These are phyloP conservation scores for Ichthyophthirius multifiliis DNA, from an alignment of 169 alveolate species.

Conservation along the genomic window DNA sequence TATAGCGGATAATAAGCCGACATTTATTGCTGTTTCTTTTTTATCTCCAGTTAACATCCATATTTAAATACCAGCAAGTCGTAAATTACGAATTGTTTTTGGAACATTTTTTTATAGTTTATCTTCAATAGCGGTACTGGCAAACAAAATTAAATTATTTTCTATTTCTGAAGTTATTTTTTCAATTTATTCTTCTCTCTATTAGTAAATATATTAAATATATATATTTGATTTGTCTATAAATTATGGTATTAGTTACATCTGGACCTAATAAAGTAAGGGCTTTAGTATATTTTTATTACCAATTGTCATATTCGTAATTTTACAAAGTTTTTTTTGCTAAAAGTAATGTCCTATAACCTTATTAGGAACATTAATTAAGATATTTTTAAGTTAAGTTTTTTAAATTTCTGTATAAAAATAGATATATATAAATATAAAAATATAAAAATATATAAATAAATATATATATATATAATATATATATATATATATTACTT, in stretches of 20 bases:
- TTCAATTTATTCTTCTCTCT: conserved; percentile 70
- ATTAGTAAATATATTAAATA: background rate
- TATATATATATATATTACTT: too few relatives aligned
- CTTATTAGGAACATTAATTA: too few relatives aligned
- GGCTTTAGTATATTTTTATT: background rate
- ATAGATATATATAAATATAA: too few relatives aligned
- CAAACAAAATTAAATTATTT: conserved; percentile 81
- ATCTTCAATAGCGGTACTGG: conserved; percentile 95
- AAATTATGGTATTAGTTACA: background rate
- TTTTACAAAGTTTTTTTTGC: too few relatives aligned
- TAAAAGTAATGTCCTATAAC: too few relatives aligned
- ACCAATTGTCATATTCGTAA: too few relatives aligned
- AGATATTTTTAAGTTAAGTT: too few relatives aligned
- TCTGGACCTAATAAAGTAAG: background rate
- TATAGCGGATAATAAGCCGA: conserved; percentile 70
- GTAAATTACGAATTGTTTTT: conserved; percentile 79
- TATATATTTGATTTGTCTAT: background rate
- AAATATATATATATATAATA: too few relatives aligned
- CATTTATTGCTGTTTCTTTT: conserved; percentile 94
- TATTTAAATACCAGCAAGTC: conserved; percentile 79
- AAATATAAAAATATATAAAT: too few relatives aligned
- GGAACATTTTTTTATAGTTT: conserved; percentile 94
- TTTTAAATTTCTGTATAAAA: too few relatives aligned
- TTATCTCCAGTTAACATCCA: conserved; percentile 98
- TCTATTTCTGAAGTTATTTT: conserved; percentile 70